Evolutionary conservation across 345 rosid species (phyloP).

Genomic region (Barbarea vulgaris): DNA sequence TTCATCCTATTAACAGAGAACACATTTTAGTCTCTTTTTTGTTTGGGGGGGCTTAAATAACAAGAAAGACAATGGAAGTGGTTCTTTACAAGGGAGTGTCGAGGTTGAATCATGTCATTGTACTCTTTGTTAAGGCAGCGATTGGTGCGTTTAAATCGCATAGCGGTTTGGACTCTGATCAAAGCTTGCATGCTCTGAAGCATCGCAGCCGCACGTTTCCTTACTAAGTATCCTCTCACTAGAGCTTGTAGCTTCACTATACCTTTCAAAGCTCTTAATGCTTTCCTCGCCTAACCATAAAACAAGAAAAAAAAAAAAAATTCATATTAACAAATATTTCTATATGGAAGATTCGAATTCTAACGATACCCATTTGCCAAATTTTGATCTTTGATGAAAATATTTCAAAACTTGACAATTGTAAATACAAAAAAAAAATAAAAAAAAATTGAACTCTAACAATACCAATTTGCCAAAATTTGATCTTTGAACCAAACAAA

Average conservation of each 20-base stretch:
- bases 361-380: neutral
- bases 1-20: slow-evolving; percentile 38
- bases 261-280: slow-evolving; percentile 76
- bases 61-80: neutral
- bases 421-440: neutral
- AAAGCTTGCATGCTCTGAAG: slow-evolving; percentile 71
- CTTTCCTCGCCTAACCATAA: slow-evolving; percentile 67
- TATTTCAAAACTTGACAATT: neutral
- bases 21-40: slow-evolving; percentile 45
- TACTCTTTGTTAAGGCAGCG: slow-evolving; percentile 51
- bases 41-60: slow-evolving; percentile 34
- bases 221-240: slow-evolving; percentile 75
- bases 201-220: slow-evolving; percentile 68
- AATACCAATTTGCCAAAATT: neutral
- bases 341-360: neutral
- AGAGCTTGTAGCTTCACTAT: slow-evolving; percentile 82
- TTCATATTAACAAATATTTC: neutral
- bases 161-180: slow-evolving; percentile 62
- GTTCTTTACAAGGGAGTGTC: slow-evolving; percentile 52
- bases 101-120: slow-evolving; percentile 39
- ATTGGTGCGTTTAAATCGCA: slow-evolving; percentile 50
- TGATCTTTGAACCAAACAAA: neutral
- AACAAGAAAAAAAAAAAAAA: neutral
- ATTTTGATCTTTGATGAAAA: neutral
- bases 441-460: neutral